Evolutionary conservation across 1,284 basidiomycete species (phyloP).

Genomic region (Trametes versicolor): DNA sequence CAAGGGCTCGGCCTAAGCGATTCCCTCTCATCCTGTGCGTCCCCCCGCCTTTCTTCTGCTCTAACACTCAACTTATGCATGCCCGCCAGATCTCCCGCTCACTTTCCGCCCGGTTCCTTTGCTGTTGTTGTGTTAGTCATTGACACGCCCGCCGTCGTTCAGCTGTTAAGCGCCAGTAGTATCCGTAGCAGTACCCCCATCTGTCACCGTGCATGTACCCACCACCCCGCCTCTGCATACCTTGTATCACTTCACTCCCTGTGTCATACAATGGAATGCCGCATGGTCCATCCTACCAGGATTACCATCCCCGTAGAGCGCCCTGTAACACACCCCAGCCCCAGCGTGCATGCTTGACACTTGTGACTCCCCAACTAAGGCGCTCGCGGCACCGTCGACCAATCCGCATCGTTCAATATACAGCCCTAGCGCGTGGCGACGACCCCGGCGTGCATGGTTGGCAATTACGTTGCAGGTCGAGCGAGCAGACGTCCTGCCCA

Average conservation of each 20-base stretch:
- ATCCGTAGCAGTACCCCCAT: slow-evolving; percentile 37
- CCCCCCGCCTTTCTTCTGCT: neutral
- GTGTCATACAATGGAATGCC: slow-evolving; percentile 36
- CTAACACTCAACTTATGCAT: neutral
- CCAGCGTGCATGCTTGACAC: too few relatives aligned
- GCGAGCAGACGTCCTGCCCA: too few relatives aligned
- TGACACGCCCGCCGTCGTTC: too few relatives aligned
- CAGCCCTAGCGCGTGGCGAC: too few relatives aligned
- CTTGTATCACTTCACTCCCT: slow-evolving; percentile 31
- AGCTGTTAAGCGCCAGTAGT: slow-evolving; percentile 35
- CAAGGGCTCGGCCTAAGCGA: slow-evolving; percentile 53
- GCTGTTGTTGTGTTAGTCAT: slow-evolving; percentile 35
- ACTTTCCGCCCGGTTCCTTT: slow-evolving; percentile 27
- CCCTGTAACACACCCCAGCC: neutral
- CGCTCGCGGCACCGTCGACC: too few relatives aligned
- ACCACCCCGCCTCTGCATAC: slow-evolving; percentile 28
- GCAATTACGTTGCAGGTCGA: too few relatives aligned
- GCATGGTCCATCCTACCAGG: slow-evolving; percentile 31
- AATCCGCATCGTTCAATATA: too few relatives aligned
- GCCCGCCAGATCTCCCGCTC: slow-evolving; percentile 15
- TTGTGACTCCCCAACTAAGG: too few relatives aligned
- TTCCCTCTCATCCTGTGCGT: slow-evolving; percentile 13
- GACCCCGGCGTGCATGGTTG: too few relatives aligned
- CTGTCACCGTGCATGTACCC: slow-evolving; percentile 36
- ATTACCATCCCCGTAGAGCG: slow-evolving; percentile 4